phyloP scores from a whole-genome alignment of 2,329 filamentous ascomycete genomes.

The Macroventuria anomochaeta region DNA sequence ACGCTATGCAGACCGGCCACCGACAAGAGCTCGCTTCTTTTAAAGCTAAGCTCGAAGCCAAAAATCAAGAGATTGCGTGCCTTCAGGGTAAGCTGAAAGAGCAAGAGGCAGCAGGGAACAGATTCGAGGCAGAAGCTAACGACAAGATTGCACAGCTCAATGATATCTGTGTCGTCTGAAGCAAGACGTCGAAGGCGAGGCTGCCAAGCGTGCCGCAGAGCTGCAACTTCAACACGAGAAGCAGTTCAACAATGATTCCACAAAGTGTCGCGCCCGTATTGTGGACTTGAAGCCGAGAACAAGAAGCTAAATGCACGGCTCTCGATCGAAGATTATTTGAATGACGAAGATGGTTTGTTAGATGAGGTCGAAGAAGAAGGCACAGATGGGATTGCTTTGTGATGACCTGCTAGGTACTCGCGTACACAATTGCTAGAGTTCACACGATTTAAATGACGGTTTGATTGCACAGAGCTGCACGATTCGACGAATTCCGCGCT shows the following conservation, averaged over 20 bases:
- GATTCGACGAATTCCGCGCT: background rate
- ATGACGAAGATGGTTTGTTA: background rate
- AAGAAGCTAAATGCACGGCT: background rate
- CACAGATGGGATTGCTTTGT: background rate
- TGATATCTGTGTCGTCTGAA: background rate
- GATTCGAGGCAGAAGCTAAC: background rate
- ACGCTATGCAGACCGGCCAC: background rate
- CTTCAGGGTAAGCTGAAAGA: background rate
- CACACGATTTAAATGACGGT: too few species aligned
- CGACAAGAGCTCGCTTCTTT: background rate
- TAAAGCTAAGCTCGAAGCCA: background rate
- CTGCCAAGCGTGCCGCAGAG: background rate
- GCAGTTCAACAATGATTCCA: background rate
- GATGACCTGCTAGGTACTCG: too few species aligned
- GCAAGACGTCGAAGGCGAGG: background rate
- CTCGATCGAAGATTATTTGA: background rate
- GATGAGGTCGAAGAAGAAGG: background rate
- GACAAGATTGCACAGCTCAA: background rate
- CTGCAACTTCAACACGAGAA: background rate
- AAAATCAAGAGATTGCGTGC: background rate
- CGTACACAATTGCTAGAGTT: too few species aligned
- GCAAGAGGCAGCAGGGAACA: background rate
- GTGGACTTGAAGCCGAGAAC: background rate
- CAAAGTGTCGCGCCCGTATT: background rate
- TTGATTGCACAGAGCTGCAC: too few species aligned